A percentile compares a stretch with the other conserved stretches of the same genome.
Evolutionary conservation across 257 asterid genomes (phyloP).

Genomic region (Rauvolfia tetraphylla): DNA sequence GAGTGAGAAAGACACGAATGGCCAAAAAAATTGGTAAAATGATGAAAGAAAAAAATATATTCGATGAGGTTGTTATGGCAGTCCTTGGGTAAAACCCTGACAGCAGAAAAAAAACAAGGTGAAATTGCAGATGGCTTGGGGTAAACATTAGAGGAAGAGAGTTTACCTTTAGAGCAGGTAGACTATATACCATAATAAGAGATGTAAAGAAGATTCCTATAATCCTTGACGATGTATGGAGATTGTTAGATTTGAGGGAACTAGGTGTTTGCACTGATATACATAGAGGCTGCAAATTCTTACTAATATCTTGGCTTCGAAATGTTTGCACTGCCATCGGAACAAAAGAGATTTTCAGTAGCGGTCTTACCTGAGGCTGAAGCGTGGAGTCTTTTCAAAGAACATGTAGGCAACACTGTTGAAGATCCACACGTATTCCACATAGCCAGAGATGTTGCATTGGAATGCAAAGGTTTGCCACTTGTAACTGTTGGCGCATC

Average conservation of each 20-base stretch:
- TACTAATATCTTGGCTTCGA: conserved; percentile 14
- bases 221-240: conserved; percentile 37
- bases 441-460: conserved; percentile 15
- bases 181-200: conserved; percentile 12
- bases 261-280: conserved; percentile 15
- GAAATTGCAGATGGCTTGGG: conserved; percentile 23
- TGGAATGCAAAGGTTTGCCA: conserved; percentile 27
- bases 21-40: conserved; percentile 18
- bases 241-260: conserved; percentile 10
- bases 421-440: not conserved
- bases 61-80: conserved; percentile 22
- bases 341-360: not conserved
- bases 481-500: conserved; percentile 25
- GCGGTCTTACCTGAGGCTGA: conserved; percentile 19
- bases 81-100: conserved; percentile 11
- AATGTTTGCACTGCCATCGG: conserved; percentile 16
- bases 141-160: conserved; percentile 4
- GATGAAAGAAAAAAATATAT: conserved; percentile 11
- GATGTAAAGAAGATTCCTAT: conserved; percentile 17
- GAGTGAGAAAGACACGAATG: conserved; percentile 23
- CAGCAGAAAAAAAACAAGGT: conserved; percentile 4
- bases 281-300: conserved; percentile 22
- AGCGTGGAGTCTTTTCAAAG: conserved; percentile 25
- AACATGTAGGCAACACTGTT: conserved; percentile 8
- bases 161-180: not conserved